phyloP scores from a whole-genome alignment of 352 stramenopile genomes.

The Peronosclerospora sorghi region DNA sequence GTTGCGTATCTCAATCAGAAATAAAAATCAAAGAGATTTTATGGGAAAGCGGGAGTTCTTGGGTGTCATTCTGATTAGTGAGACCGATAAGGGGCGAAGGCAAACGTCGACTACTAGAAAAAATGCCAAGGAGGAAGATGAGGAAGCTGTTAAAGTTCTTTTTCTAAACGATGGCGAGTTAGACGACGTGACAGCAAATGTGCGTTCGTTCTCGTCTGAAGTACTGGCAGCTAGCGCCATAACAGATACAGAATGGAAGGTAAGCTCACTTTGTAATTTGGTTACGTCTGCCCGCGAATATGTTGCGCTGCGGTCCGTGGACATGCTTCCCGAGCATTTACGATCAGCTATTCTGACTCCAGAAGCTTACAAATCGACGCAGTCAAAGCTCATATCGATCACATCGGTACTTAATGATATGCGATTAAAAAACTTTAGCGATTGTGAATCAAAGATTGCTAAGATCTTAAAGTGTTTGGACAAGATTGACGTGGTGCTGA shows the following conservation, averaged over 20 bases:
- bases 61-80: slow-evolving; percentile 63
- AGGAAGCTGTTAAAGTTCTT: slow-evolving; percentile 58
- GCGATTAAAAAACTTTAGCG: slow-evolving; percentile 16
- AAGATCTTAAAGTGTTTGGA: slow-evolving; percentile 58
- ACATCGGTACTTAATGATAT: slow-evolving; percentile 52
- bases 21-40: slow-evolving; percentile 22
- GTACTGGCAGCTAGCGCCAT: slow-evolving; percentile 52
- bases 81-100: slow-evolving; percentile 51
- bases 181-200: slow-evolving; percentile 49
- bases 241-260: slow-evolving; percentile 65
- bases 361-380: slow-evolving; percentile 67
- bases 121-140: slow-evolving; percentile 36
- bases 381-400: slow-evolving; percentile 62
- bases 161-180: slow-evolving; percentile 78
- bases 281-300: slow-evolving; percentile 77
- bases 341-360: slow-evolving; percentile 69
- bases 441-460: slow-evolving; percentile 29
- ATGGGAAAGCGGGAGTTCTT: slow-evolving; percentile 54
- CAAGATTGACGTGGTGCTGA: slow-evolving; percentile 65
- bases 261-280: slow-evolving; percentile 63
- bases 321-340: slow-evolving; percentile 76
- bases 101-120: slow-evolving; percentile 31
- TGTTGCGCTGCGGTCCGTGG: slow-evolving; percentile 66
- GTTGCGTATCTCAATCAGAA: slow-evolving; percentile 31
- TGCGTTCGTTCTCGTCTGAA: slow-evolving; percentile 54